These are phyloP conservation scores for Periconia sp. DNA, from an alignment of 2,329 filamentous ascomycete species.

Conservation along the genomic window DNA sequence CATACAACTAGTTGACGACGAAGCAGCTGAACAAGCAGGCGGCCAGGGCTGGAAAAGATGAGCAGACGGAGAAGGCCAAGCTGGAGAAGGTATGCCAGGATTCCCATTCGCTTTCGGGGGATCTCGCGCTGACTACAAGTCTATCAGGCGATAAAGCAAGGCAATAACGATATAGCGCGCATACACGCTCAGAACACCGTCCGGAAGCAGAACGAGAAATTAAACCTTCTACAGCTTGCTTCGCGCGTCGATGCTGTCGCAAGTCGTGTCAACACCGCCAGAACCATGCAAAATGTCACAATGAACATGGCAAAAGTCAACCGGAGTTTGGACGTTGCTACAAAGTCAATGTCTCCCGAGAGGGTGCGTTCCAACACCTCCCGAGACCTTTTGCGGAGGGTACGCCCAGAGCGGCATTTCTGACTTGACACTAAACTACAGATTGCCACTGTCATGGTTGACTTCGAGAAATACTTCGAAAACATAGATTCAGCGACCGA, in stretches of 20 bases:
- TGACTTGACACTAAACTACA: conserved; percentile 33
- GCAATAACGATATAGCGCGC: conserved; percentile 65
- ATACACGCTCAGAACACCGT: conserved; percentile 69
- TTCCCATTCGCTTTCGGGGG: not conserved
- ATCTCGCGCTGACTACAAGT: conserved; percentile 1
- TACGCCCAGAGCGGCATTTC: no score
- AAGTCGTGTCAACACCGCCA: conserved; percentile 66
- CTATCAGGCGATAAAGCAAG: conserved; percentile 63
- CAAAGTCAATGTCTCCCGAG: conserved; percentile 69
- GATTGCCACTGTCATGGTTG: conserved; percentile 71
- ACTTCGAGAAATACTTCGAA: conserved; percentile 65
- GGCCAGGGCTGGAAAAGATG: conserved; percentile 66
- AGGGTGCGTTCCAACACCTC: conserved; percentile 55
- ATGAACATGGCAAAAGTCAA: conserved; percentile 68
- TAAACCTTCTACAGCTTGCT: conserved; percentile 64
- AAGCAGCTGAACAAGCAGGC: conserved; percentile 69
- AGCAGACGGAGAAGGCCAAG: conserved; percentile 66
- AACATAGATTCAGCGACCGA: conserved; percentile 60
- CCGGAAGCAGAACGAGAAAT: conserved; percentile 67
- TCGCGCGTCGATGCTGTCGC: conserved; percentile 66
- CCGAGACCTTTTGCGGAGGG: no score
- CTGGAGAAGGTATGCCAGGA: conserved; percentile 60
- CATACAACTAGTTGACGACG: conserved; percentile 61
- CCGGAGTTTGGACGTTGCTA: conserved; percentile 65
- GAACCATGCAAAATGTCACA: conserved; percentile 67